A percentile compares a stretch with the other conserved stretches of the same genome.
These are phyloP conservation scores for Tolypocladium nubicola DNA, from an alignment of 2,329 filamentous ascomycete species.

Conservation along the genomic window DNA sequence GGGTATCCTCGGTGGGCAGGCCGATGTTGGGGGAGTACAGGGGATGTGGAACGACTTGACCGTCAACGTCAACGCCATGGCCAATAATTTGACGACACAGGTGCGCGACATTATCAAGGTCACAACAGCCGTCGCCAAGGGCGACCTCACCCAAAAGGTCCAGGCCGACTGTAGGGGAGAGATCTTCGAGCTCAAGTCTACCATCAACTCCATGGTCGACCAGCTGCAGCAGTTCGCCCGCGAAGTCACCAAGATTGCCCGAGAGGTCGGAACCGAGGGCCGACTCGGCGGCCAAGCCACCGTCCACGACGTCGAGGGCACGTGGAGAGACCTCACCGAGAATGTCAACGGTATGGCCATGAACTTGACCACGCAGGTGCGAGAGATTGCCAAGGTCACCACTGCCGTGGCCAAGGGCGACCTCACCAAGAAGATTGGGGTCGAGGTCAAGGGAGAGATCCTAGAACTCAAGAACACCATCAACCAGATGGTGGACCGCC, in stretches of 20 bases:
- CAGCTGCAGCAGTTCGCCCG: slow-evolving; percentile 93
- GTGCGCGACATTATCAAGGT: slow-evolving; percentile 90
- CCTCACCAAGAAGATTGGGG: slow-evolving; percentile 89
- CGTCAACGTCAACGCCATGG: slow-evolving; percentile 81
- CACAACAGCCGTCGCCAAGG: slow-evolving; percentile 62
- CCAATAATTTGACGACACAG: slow-evolving; percentile 76
- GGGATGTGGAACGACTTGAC: slow-evolving; percentile 86
- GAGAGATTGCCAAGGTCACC: slow-evolving; percentile 94
- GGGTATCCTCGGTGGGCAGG: slow-evolving; percentile 72
- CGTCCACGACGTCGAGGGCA: slow-evolving; percentile 91
- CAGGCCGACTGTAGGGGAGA: slow-evolving; percentile 87
- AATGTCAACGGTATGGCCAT: slow-evolving; percentile 98
- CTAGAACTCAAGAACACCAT: slow-evolving; percentile 93
- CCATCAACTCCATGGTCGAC: slow-evolving; percentile 99
- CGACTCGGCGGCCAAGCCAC: slow-evolving; percentile 89
- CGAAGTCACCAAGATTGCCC: slow-evolving; percentile 92
- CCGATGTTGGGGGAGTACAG: slow-evolving; percentile 73
- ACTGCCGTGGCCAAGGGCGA: slow-evolving; percentile 92
- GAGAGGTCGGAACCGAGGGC: slow-evolving; percentile 93
- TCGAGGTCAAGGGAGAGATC: slow-evolving; percentile 90
- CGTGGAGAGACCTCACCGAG: slow-evolving; percentile 91
- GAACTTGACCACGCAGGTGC: slow-evolving; percentile 94
- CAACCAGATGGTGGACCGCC: slow-evolving; percentile 96
- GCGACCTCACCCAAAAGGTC: slow-evolving; percentile 93
- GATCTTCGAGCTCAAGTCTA: slow-evolving; percentile 90